Conservation (phyloP, 768 basidiomycete genomes). For the Cystobasidium tubakii region DNA sequence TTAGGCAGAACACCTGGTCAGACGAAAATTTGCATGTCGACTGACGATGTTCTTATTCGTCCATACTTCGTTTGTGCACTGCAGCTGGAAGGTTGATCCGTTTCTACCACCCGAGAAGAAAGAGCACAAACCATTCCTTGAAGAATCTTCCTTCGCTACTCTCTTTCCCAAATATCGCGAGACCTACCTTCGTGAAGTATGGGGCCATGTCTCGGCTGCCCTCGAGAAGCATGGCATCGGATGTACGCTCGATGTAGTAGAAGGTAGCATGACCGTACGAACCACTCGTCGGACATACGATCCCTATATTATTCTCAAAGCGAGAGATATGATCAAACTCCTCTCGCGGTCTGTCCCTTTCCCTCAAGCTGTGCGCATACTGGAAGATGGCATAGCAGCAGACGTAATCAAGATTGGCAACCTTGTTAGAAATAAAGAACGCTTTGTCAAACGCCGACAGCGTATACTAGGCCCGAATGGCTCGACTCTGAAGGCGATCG, state of each 20-base stretch:
- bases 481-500: conserved; percentile 95
- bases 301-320: conserved; percentile 92
- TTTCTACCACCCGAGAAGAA: conserved; percentile 55
- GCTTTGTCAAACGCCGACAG: conserved; percentile 92
- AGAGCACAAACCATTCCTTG: conserved; percentile 76
- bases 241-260: conserved; percentile 87
- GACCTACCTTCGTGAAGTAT: conserved; percentile 88
- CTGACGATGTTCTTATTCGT: not conserved
- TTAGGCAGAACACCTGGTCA: not conserved
- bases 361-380: conserved; percentile 66
- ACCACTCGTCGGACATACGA: conserved; percentile 97
- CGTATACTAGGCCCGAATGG: conserved; percentile 96
- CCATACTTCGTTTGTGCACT: not conserved
- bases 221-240: conserved; percentile 76
- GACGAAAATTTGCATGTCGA: not conserved
- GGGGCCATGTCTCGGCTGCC: conserved; percentile 80
- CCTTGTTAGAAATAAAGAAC: conserved; percentile 86
- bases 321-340: conserved; percentile 89
- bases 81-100: conserved; percentile 73
- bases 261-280: conserved; percentile 93
- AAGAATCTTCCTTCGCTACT: conserved; percentile 96
- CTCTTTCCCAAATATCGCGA: conserved; percentile 98
- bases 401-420: conserved; percentile 98
- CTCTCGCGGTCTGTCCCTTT: conserved; percentile 84
- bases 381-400: conserved; percentile 82